Conservation (phyloP, 306 rosid genomes). For the Cucurbita pepo region DNA sequence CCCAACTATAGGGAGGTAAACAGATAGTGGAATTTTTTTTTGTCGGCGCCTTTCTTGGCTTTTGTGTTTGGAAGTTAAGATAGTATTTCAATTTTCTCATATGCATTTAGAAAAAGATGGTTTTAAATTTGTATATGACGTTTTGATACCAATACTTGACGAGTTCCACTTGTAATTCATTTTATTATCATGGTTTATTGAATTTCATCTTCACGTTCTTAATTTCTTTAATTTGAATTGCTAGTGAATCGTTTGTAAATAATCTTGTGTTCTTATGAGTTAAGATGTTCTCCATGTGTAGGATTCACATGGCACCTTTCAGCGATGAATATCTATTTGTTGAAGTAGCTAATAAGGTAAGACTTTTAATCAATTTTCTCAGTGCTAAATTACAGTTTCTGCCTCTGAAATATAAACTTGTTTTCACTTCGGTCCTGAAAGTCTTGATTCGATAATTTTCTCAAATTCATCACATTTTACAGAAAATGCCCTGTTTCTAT, state of each 20-base stretch:
- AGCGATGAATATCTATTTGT: conserved; percentile 87
- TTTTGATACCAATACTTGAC: too few species aligned
- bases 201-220: not conserved
- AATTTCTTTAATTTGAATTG: not conserved
- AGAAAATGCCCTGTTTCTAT: not conserved
- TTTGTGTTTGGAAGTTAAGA: not conserved
- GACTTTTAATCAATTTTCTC: not conserved
- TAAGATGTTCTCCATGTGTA: conserved; percentile 36
- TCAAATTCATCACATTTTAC: not conserved
- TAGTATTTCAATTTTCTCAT: not conserved
- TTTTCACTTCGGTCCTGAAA: not conserved
- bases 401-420: not conserved
- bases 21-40: not conserved
- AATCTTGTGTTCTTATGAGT: conserved; percentile 17
- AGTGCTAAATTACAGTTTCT: not conserved
- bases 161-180: not conserved
- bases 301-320: conserved; percentile 99
- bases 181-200: not conserved
- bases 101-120: not conserved
- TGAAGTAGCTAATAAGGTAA: conserved; percentile 92
- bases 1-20: conserved; percentile 79
- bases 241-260: not conserved
- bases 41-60: conserved; percentile 1
- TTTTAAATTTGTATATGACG: not conserved
- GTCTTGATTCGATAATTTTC: not conserved